A percentile compares a stretch with the other conserved stretches of the same genome.
These are phyloP conservation scores for Calocybe cyanea DNA, from an alignment of 768 basidiomycete species.

Conservation along the genomic window DNA sequence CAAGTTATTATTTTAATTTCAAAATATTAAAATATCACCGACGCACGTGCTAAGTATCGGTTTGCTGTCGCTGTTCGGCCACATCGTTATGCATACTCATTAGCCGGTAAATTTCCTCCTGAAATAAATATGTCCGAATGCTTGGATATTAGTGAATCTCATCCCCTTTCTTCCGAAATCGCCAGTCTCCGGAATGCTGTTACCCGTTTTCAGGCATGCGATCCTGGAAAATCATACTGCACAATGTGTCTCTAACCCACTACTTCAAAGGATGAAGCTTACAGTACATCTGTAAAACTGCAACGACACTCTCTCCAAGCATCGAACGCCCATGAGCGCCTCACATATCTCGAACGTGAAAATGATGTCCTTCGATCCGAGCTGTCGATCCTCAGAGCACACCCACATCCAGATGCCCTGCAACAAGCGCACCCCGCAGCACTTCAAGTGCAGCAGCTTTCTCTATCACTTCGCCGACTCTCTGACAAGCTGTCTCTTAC, in stretches of 20 bases:
- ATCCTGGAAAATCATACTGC: constrained; percentile 5
- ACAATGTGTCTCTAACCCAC: constrained; percentile 10
- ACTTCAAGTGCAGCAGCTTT: constrained; percentile 46
- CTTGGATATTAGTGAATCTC: constrained; percentile 26
- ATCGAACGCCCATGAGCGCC: constrained; percentile 43
- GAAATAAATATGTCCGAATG: constrained; percentile 2
- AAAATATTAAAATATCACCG: too few species aligned
- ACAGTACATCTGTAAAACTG: constrained; percentile 60
- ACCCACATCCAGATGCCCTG: constrained; percentile 39
- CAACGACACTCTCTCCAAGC: constrained; percentile 58
- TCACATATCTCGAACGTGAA: constrained; percentile 51
- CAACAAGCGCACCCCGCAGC: constrained; percentile 23
- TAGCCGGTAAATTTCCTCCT: too few species aligned
- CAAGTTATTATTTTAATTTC: too few species aligned
- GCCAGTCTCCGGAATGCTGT: constrained; percentile 42
- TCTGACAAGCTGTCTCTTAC: constrained; percentile 65
- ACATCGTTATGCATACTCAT: too few species aligned
- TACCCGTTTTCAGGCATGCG: constrained; percentile 45
- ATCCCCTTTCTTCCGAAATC: constrained; percentile 45
- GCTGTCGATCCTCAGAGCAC: constrained; percentile 47
- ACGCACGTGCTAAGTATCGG: too few species aligned
- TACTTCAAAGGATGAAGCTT: constrained; percentile 60
- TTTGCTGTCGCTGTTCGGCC: too few species aligned
- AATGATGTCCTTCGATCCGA: constrained; percentile 57
- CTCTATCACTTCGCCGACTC: constrained; percentile 63